A percentile compares a stretch with the other conserved stretches of the same genome.
phyloP scores from a whole-genome alignment of 305 asterid species.

The Fraxinus paxiana region DNA sequence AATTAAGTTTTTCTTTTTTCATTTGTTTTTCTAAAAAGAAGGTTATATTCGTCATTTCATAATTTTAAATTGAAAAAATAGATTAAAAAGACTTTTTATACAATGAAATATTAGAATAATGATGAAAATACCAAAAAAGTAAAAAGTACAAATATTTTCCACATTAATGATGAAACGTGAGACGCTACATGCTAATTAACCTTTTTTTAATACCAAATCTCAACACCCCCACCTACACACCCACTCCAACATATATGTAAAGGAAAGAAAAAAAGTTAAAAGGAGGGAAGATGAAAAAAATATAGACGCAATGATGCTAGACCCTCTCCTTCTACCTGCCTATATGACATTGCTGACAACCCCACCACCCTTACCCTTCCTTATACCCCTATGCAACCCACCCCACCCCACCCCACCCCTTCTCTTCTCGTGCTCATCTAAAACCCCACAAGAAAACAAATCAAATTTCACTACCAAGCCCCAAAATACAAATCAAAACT shows the following conservation, averaged over 20 bases:
- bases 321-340: slow-evolving; percentile 19
- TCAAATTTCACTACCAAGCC: slow-evolving; percentile 13
- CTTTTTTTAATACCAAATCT: too few species aligned
- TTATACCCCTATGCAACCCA: neutral
- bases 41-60: too few species aligned
- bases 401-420: neutral
- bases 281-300: neutral
- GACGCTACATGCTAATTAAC: too few species aligned
- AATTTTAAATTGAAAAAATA: too few species aligned
- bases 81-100: too few species aligned
- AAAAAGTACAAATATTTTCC: too few species aligned
- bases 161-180: too few species aligned
- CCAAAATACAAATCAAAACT: slow-evolving; percentile 19
- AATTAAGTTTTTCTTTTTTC: too few species aligned
- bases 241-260: neutral
- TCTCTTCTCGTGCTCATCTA: neutral
- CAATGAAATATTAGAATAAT: too few species aligned
- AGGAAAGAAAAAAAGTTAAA: neutral
- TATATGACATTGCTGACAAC: slow-evolving; percentile 22
- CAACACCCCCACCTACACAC: too few species aligned
- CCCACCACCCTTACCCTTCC: neutral
- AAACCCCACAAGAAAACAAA: slow-evolving; percentile 22
- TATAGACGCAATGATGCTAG: slow-evolving; percentile 21
- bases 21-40: too few species aligned
- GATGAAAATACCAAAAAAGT: too few species aligned